Percentiles rank a stretch among this genome's conserved stretches.
phyloP scores from a whole-genome alignment of 176 grass and related monocot species.

The Alopecurus myosuroides region DNA sequence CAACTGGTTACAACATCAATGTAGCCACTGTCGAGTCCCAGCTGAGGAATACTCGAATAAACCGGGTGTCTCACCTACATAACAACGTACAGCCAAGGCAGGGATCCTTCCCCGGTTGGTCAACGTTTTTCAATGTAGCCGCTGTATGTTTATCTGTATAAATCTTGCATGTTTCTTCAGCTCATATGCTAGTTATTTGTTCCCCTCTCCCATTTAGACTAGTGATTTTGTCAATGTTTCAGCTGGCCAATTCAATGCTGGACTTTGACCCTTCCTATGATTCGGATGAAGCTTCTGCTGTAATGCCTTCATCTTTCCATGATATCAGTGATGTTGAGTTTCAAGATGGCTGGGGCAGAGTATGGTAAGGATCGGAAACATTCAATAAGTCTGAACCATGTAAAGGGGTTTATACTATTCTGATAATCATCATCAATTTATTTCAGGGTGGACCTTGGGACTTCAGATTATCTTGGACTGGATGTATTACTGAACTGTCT shows the following conservation, averaged over 20 bases:
- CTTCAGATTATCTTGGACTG: constrained; percentile 74
- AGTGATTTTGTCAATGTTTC: constrained; percentile 9
- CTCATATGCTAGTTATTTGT: not conserved
- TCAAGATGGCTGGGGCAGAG: constrained; percentile 82
- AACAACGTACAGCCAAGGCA: too few relatives aligned
- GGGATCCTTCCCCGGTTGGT: too few relatives aligned
- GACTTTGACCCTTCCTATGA: constrained; percentile 75
- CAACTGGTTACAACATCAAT: not conserved
- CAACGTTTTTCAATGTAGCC: not conserved
- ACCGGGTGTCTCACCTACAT: too few relatives aligned
- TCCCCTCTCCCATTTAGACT: not conserved
- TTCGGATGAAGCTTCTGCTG: constrained; percentile 62
- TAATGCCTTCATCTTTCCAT: constrained; percentile 93
- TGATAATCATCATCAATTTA: not conserved
- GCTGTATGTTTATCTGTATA: not conserved
- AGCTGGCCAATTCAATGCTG: constrained; percentile 67
- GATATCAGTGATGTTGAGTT: constrained; percentile 85
- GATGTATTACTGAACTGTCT: constrained; percentile 95
- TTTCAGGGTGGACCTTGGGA: constrained; percentile 90
- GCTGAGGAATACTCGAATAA: too few relatives aligned
- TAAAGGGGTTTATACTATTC: not conserved
- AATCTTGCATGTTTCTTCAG: not conserved
- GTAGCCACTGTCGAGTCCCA: not conserved
- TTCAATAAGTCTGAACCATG: not conserved
- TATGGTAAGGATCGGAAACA: constrained; percentile 52